These are phyloP conservation scores for Alternaria dauci DNA, from an alignment of 2,329 filamentous ascomycete species.

Conservation along the genomic window DNA sequence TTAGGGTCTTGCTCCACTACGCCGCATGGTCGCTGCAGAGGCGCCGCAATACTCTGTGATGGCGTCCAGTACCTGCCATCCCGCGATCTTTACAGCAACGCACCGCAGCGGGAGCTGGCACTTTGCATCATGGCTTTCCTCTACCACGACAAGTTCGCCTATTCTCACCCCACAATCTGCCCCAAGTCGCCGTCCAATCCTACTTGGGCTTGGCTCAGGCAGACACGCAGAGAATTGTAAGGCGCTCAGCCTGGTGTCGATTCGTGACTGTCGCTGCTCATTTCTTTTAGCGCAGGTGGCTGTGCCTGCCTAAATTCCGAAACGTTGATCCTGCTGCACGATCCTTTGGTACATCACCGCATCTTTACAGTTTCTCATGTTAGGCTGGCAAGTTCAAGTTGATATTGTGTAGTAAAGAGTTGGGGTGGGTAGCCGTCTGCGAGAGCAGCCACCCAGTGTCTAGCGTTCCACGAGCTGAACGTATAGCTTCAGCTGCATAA, in stretches of 20 bases:
- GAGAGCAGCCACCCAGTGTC: constrained; percentile 15
- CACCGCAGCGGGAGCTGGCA: constrained; percentile 15
- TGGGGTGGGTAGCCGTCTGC: constrained; percentile 5
- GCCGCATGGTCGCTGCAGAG: constrained; percentile 6
- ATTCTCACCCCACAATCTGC: constrained; percentile 16
- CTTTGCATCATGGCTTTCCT: constrained; percentile 21
- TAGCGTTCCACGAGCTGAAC: constrained; percentile 34
- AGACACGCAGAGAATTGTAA: constrained; percentile 26
- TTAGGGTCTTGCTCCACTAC: constrained; percentile 10
- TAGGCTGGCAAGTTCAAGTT: background rate
- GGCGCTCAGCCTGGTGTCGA: constrained; percentile 30
- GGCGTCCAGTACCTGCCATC: constrained; percentile 7
- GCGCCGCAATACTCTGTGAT: constrained; percentile 11
- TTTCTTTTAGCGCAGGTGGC: constrained; percentile 44
- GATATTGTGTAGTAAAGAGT: background rate
- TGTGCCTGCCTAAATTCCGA: constrained; percentile 31
- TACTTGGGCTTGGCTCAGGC: constrained; percentile 30
- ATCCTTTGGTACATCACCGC: constrained; percentile 18
- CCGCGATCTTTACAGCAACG: constrained; percentile 9
- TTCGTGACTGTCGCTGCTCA: constrained; percentile 27
- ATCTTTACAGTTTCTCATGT: constrained; percentile 4
- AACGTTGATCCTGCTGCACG: constrained; percentile 16
- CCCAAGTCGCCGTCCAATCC: constrained; percentile 22
- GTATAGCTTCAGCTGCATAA: constrained; percentile 28
- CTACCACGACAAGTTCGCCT: constrained; percentile 26